A percentile compares a stretch with the other conserved stretches of the same genome.
Conservation (phyloP, 202 grass and related monocot species). For the Sporobolus alterniflorus region DNA sequence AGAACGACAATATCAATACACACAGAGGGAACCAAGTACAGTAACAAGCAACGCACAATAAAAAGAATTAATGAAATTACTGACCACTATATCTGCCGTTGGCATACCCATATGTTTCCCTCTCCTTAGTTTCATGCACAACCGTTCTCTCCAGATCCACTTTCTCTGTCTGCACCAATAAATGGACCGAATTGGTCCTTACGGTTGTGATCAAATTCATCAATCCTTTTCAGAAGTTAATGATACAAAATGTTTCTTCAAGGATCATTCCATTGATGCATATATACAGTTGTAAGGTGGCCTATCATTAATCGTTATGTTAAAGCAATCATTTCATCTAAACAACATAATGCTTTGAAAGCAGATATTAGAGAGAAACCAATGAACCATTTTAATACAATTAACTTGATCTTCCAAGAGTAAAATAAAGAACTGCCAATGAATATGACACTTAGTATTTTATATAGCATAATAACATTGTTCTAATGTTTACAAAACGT, state of each 20-base stretch:
- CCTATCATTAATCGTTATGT: not conserved
- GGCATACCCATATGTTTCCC: conserved; percentile 55
- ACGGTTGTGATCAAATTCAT: conserved; percentile 20
- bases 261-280: not conserved
- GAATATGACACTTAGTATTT: conserved; percentile 1
- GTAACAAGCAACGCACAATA: not conserved
- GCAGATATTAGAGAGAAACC: not conserved
- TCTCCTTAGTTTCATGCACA: conserved; percentile 92
- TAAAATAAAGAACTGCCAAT: not conserved
- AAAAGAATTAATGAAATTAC: conserved; percentile 45
- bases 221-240: not conserved
- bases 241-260: not conserved
- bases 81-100: conserved; percentile 91
- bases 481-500: not conserved
- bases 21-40: not conserved
- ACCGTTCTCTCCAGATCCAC: conserved; percentile 96
- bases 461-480: not conserved
- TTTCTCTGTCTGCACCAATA: conserved; percentile 88
- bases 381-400: conserved; percentile 20
- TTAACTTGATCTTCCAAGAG: not conserved
- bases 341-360: not conserved
- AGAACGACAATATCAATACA: not conserved
- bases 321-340: not conserved
- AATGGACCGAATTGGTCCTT: conserved; percentile 29
- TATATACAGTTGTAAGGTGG: not conserved